Evolutionary conservation across 2,329 filamentous ascomycete species (phyloP), one percentile per base, ranked within the genome.

Genomic region (Fusarium sp.): DNA sequence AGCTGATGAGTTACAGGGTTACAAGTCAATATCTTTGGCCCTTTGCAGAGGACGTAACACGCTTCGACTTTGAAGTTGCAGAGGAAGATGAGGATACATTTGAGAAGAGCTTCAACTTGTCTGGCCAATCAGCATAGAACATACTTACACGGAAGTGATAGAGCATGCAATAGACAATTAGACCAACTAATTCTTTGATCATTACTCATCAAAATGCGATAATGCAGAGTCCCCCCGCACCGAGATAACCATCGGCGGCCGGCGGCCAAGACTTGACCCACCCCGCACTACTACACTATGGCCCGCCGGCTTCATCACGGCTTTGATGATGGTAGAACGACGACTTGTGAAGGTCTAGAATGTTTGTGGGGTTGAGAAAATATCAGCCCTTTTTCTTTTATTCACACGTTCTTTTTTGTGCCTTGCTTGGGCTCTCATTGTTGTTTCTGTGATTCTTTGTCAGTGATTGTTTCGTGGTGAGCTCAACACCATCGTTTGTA

Each of bases 1-100:
- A 31, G 6, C 17, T 75, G 12, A 73, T n/a, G 6, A 5, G 4
- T 3, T 9, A 7, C 4, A 89, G 87, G 55, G 85, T 88, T 0
- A 88, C 86, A 0, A 84, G 81, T 35, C 83, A 81, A 7, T 86
- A 85, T 55, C 77, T 89, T 12, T 87, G 84, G 77, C 87, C 87
- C 0, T 89, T 82, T 71, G 85, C 84, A 22, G 86, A 89, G 55
- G 86, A 88, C 62, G 77, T 89, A 3, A 81, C 82, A 20, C 80
- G 87, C 22, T 89, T 88, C 72, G 87, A 89, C 70, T 88, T 89
- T 68, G 86, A 89, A 59, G 83, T 87, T 27, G 81, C 83, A 6
- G 65, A 76, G 14, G 81, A 81, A 46, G 83, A 84, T 65, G 80
- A 83, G 63, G 58, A 70, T 44, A 60, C 76, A 41, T 76, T 75